Base-by-base conservation (phyloP, 495 filamentous ascomycete genomes). In the Talaromyces stipitatus region DNA sequence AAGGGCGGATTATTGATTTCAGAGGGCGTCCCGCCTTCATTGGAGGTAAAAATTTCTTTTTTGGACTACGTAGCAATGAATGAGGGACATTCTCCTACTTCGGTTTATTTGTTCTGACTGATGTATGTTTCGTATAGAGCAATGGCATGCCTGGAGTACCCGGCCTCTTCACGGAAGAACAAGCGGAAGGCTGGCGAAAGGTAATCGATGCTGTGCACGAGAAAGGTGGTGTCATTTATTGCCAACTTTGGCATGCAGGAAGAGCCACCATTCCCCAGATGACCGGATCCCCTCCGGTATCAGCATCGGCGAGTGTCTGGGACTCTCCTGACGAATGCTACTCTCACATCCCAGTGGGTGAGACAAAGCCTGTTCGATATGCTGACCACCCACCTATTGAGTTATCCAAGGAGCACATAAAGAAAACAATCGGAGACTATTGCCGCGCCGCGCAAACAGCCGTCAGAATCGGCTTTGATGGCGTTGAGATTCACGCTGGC, bases 401-500 rank as follows among this genome's bases (percentile, higher is more conserved):
- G 46, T 60, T 82, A 58, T 75, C 68, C 9, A 64, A 73, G 45
- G 63, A 69, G 12, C 72, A 79, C 27, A 75, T 79, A 60, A 61
- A 70, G 62, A 61, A 67, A 18, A 61, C 61, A n/a, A 78, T 89
- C 24, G 57, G 64, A 0, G 78, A 79, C 58, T 89, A 85, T 50
- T 83, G 75, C 10, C 64, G 75, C 27, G 87, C 85, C 22, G 83
- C 87, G 1, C 68, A 74, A 59, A 84, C 82, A 54, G 85, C 86
- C 4, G 72, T 89, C 6, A 72, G 69, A 8, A 85, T 86, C 4
- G 88, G 87, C 16, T 91, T 90, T 55, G 88, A 90, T 62, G 87
- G 85, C 24, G 85, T 91, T 5, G 87, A 91, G 71, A 72, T 90
- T 56, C 87, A 90, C 64, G 82, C 72, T 26, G 85, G 85, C 3